Base-by-base conservation (phyloP, 2,329 filamentous ascomycete species). In the Aspergillus fijiensis region DNA sequence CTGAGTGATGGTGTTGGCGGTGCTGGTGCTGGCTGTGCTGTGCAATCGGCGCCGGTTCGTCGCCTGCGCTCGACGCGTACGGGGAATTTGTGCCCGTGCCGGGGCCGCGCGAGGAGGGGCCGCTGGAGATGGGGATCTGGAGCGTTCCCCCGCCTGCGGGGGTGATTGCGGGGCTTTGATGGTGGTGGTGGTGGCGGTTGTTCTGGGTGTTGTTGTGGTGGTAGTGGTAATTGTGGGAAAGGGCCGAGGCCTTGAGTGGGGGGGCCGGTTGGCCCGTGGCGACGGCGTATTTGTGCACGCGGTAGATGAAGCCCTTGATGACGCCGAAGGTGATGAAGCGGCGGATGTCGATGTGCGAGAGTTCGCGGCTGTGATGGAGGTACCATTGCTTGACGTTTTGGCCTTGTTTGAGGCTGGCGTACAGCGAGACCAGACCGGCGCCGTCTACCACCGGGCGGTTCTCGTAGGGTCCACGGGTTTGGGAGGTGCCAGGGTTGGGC, bases 281-380 rank as follows among this genome's bases (percentile, higher is more conserved):
- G 65, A 96, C 85, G 29, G 92, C 90, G 72, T 96, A 96, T 74
- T 95, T 96, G 78, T 98, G 92, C 47, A 97, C 89, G 35, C 95
- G 87, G 76, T 97, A 97, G 25, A 99, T 79, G 67, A 96, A 90
- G 16, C 94, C 93, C 77, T 98, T 98, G 74, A 98, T 96, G 60
- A 97, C 85, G 59, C 94, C 95, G 70, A 98, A 99, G 60, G 96
- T 96, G 64, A 98, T 91, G 64, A 99, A 88, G 29, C 95, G 88
- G 12, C 95, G 87, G 58, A 97, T 87, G 74, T 99, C 95, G 59
- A 99, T 87, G 70, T 89, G 88, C 12, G 84, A 81, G 9, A 97
- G 82, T 45, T 90, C 79, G 47, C 89, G 85, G 65, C 87, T 84
- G 74, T 96, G 90, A 33, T 88, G 82, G 60, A 90, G 83, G 66